Base-by-base conservation (phyloP, 2,329 filamentous ascomycete genomes). In the Xylariales sp. region DNA sequence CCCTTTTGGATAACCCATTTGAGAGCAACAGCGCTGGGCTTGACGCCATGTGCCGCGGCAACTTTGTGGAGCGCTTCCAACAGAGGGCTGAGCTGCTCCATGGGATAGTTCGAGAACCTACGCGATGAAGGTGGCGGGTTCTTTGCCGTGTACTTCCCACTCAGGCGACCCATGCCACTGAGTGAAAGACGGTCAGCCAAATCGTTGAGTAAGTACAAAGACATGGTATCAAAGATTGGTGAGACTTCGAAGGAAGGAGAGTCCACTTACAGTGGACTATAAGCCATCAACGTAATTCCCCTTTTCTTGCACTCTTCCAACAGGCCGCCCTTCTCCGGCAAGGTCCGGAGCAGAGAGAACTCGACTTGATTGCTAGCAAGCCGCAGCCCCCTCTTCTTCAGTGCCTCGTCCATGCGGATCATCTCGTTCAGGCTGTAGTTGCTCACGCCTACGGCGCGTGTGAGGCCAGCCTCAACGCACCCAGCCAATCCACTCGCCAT, bases 1-100 rank as follows among this genome's bases (percentile, higher is more conserved):
- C 67, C 67, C 51, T 70, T 71, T 36, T 61, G 61, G 21, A 71
- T 59, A 8, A 62, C 62, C 47, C 63, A 70, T 45, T 71, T 71
- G 22, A 71, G 46, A 25, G 66, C 65, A 4, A 70, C 62, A 2
- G 66, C 64, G 19, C 62, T 57, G 12, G 60, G 47, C 14, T 48
- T 49, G 11, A 64, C 59, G 4, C 54, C 57, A 8, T 53, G 56
- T 40, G 59, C 56, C 7, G 61, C 56, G 0, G 60, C 62, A 40
- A 68, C 65, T 18, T 47, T 46, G 25, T 59, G 56, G 36, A 68
- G 47, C 5, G 61, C 55, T 5, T 58, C 52, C 9, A 69, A 43
- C 0, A 63, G 53, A 4, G 62, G 63, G 42, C 66, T 61, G 12
- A 71, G 46, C 39, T 68, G 53, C 47, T 64, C 60, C 61, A 70